Conservation (phyloP, 169 alveolate species). For the Plasmodium gonderi region DNA sequence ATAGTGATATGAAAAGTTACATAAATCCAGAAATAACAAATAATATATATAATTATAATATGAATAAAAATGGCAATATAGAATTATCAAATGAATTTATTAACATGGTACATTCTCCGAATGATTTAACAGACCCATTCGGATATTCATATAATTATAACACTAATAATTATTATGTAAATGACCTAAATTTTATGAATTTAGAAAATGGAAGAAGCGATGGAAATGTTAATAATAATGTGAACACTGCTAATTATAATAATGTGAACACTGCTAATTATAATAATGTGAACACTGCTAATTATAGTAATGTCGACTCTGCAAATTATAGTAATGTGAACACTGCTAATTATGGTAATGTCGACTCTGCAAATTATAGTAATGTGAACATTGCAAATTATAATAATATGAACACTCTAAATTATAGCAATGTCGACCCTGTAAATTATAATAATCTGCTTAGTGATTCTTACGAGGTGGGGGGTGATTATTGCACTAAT, state of each 20-base stretch:
- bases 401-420: not conserved
- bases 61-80: constrained; percentile 5
- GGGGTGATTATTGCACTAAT: not conserved
- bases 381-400: not conserved
- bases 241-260: not conserved
- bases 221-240: not conserved
- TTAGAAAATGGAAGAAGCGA: not conserved
- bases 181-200: not conserved
- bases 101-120: not conserved
- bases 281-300: not conserved
- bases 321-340: not conserved
- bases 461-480: too few species aligned
- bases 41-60: constrained; percentile 19
- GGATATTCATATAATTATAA: not conserved
- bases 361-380: not conserved
- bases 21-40: not conserved
- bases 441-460: not conserved
- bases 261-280: not conserved
- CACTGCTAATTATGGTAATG: not conserved
- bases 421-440: not conserved
- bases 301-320: not conserved
- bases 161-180: constrained; percentile 1
- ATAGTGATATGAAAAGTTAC: not conserved
- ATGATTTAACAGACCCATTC: not conserved
- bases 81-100: not conserved